Percentiles rank a stretch among this genome's conserved stretches.
These are phyloP conservation scores for Solanum verrucosum DNA, from an alignment of 257 asterid species.

Conservation along the genomic window DNA sequence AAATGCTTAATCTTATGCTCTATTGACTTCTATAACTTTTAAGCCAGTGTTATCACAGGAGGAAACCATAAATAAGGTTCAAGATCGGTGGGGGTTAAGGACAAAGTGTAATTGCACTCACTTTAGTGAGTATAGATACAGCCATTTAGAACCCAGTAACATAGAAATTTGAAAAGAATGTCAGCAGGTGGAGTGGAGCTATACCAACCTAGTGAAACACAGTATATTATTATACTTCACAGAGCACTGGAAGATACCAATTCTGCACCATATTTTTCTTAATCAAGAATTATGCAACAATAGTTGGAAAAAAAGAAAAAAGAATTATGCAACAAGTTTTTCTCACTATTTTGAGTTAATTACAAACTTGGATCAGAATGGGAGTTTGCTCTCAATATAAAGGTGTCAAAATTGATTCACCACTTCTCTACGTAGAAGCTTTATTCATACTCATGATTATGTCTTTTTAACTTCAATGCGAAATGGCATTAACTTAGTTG, in stretches of 20 bases:
- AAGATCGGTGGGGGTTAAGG: not conserved
- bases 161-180: not conserved
- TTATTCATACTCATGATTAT: not conserved
- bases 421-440: not conserved
- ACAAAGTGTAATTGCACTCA: not conserved
- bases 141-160: not conserved
- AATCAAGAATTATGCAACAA: not conserved
- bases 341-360: not conserved
- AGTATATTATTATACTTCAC: not conserved
- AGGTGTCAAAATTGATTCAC: not conserved
- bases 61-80: not conserved
- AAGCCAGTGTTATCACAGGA: not conserved
- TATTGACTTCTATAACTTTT: not conserved
- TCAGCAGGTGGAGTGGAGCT: not conserved
- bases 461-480: not conserved
- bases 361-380: not conserved
- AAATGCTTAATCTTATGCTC: not conserved
- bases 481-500: not conserved
- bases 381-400: not conserved
- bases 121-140: not conserved
- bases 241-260: not conserved
- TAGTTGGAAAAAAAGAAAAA: not conserved
- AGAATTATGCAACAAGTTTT: not conserved
- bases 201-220: not conserved
- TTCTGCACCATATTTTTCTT: not conserved